Percentiles rank a stretch among this genome's conserved stretches.
Conservation (phyloP, 306 rosid species). For the Fagus sylvatica region DNA sequence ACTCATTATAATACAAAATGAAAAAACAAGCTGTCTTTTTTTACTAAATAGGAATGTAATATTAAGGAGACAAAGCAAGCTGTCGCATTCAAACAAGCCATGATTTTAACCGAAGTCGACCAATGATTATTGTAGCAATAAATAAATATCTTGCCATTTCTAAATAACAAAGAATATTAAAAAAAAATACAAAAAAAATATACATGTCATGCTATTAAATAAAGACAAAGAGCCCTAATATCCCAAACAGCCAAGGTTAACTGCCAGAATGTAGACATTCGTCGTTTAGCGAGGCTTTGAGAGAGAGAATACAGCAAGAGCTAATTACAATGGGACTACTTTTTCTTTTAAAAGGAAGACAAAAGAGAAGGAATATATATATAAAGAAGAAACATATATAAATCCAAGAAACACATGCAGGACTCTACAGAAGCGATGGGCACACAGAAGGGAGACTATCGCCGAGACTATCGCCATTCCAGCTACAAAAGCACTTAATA, state of each 20-base stretch:
- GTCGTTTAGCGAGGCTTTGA: background rate
- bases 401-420: constrained; percentile 60
- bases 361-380: constrained; percentile 39
- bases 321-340: constrained; percentile 66
- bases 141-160: background rate
- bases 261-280: background rate
- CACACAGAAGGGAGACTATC: constrained; percentile 1
- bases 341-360: constrained; percentile 35
- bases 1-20: too few species aligned
- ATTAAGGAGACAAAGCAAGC: background rate
- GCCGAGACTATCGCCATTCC: constrained; percentile 34
- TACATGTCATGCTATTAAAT: constrained; percentile 43
- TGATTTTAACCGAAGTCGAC: background rate
- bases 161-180: constrained; percentile 3
- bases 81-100: background rate
- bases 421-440: constrained; percentile 40
- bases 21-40: background rate
- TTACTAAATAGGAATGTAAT: too few species aligned
- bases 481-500: constrained; percentile 15
- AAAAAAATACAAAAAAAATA: constrained; percentile 21
- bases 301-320: constrained; percentile 27
- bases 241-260: constrained; percentile 7
- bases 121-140: background rate
- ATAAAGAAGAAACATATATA: constrained; percentile 25
- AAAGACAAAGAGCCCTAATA: constrained; percentile 39